Evolutionary conservation across 1,284 basidiomycete species (phyloP).

Genomic region (Moniliella sp.): DNA sequence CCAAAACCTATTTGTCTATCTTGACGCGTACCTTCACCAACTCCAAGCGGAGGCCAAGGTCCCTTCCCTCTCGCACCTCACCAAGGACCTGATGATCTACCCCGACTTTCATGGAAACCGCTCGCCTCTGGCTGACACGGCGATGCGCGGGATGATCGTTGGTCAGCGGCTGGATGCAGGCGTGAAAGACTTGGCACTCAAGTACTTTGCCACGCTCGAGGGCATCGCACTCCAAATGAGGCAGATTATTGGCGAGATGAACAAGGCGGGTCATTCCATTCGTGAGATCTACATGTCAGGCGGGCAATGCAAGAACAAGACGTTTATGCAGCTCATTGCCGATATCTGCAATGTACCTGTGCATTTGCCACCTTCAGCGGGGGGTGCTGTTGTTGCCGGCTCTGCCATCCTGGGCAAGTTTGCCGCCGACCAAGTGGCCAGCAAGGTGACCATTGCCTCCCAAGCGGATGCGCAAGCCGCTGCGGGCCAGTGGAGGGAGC

Average conservation of each 20-base stretch:
- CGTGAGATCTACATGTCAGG: slow-evolving; percentile 67
- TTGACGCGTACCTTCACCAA: slow-evolving; percentile 53
- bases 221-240: slow-evolving; percentile 82
- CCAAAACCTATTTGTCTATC: slow-evolving; percentile 40
- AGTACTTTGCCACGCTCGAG: slow-evolving; percentile 76
- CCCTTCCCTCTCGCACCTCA: slow-evolving; percentile 46
- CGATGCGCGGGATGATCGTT: slow-evolving; percentile 72
- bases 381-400: slow-evolving; percentile 69
- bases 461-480: too few relatives aligned
- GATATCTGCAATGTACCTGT: slow-evolving; percentile 64
- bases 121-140: slow-evolving; percentile 77
- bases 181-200: slow-evolving; percentile 60
- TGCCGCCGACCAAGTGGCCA: slow-evolving; percentile 52
- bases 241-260: slow-evolving; percentile 82
- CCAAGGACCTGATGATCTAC: slow-evolving; percentile 74
- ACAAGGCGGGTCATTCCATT: slow-evolving; percentile 61
- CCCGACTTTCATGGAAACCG: slow-evolving; percentile 71
- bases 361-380: slow-evolving; percentile 53
- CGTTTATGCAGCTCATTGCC: slow-evolving; percentile 46
- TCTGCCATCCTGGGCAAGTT: slow-evolving; percentile 79
- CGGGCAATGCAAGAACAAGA: slow-evolving; percentile 26
- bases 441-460: too few relatives aligned
- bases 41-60: slow-evolving; percentile 40
- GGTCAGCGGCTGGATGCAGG: slow-evolving; percentile 63
- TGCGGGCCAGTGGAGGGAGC: too few relatives aligned